Evolutionary conservation across 805 yeast species (phyloP).

Genomic region (Lipomyces yamadae): DNA sequence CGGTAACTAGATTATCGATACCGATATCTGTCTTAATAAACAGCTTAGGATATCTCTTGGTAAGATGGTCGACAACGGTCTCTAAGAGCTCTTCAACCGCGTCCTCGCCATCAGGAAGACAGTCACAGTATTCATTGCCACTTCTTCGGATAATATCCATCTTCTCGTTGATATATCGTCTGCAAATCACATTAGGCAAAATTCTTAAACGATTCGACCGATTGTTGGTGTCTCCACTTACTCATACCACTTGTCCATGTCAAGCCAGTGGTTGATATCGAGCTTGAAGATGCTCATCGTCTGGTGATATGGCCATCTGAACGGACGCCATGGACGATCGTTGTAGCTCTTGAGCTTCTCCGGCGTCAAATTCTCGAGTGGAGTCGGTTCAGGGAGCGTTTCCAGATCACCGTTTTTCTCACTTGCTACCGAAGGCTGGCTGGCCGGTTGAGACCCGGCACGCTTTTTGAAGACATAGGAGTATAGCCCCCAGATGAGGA

Average conservation of each 20-base stretch:
- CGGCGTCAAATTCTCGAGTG: conserved; percentile 63
- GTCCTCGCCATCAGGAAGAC: conserved; percentile 67
- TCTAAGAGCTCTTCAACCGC: conserved; percentile 65
- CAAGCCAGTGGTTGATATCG: conserved; percentile 77
- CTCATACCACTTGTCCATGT: conserved; percentile 72
- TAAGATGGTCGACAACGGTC: conserved; percentile 62
- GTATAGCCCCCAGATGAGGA: not conserved
- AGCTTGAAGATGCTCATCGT: conserved; percentile 75
- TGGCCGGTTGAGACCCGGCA: not conserved
- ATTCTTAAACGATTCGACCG: not conserved
- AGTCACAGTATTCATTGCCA: conserved; percentile 66
- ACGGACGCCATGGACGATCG: conserved; percentile 82
- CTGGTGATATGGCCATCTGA: conserved; percentile 80
- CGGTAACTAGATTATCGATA: conserved; percentile 63
- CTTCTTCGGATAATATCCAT: conserved; percentile 60
- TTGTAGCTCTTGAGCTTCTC: conserved; percentile 68
- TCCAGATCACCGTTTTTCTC: conserved; percentile 14
- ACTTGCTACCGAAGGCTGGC: not conserved
- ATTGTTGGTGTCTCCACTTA: not conserved
- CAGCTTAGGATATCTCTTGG: conserved; percentile 64
- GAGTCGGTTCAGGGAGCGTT: conserved; percentile 55
- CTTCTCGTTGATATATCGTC: conserved; percentile 68
- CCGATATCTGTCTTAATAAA: conserved; percentile 60
- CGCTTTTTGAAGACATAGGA: conserved; percentile 1
- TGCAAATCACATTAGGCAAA: conserved; percentile 23